phyloP scores from a whole-genome alignment of 2,329 filamentous ascomycete species.

The Colletotrichum neosansevieriae region DNA sequence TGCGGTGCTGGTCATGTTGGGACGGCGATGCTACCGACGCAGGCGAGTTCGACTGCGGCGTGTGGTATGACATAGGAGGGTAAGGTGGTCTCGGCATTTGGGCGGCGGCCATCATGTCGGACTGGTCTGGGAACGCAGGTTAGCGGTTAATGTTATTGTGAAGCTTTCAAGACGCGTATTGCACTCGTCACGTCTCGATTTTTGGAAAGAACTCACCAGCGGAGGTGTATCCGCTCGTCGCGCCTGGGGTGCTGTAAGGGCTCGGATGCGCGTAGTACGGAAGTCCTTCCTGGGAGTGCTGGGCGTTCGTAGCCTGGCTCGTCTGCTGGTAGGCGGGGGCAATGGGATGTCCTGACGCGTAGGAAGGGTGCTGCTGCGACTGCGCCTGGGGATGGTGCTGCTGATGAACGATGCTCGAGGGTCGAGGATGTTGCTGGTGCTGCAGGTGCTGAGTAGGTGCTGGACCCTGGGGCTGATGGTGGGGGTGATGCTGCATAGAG shows the following conservation, averaged over 20 bases:
- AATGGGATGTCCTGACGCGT: slow-evolving; percentile 74
- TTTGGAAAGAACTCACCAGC: slow-evolving; percentile 72
- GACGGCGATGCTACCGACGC: slow-evolving; percentile 92
- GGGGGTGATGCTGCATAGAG: slow-evolving; percentile 81
- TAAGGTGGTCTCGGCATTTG: slow-evolving; percentile 82
- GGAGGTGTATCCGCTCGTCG: slow-evolving; percentile 86
- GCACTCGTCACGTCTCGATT: slow-evolving; percentile 26
- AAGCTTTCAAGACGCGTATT: slow-evolving; percentile 27
- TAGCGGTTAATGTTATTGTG: slow-evolving; percentile 36
- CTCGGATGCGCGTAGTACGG: slow-evolving; percentile 84
- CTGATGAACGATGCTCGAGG: slow-evolving; percentile 79
- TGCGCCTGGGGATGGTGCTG: slow-evolving; percentile 77
- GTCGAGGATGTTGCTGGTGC: slow-evolving; percentile 75
- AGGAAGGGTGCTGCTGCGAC: slow-evolving; percentile 72
- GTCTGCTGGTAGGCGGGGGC: slow-evolving; percentile 77
- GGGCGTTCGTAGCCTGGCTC: slow-evolving; percentile 70
- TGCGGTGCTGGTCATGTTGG: slow-evolving; percentile 88
- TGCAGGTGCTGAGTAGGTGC: slow-evolving; percentile 75
- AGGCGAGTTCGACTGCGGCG: slow-evolving; percentile 94
- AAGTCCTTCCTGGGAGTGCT: slow-evolving; percentile 73
- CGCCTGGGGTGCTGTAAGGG: slow-evolving; percentile 85
- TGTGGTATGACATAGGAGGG: slow-evolving; percentile 91
- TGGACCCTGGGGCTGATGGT: slow-evolving; percentile 80
- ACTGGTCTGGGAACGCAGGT: slow-evolving; percentile 58
- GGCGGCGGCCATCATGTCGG: slow-evolving; percentile 76